Conservation (phyloP, 192 early-diverging fungal species). For the Coemansia sp. region DNA sequence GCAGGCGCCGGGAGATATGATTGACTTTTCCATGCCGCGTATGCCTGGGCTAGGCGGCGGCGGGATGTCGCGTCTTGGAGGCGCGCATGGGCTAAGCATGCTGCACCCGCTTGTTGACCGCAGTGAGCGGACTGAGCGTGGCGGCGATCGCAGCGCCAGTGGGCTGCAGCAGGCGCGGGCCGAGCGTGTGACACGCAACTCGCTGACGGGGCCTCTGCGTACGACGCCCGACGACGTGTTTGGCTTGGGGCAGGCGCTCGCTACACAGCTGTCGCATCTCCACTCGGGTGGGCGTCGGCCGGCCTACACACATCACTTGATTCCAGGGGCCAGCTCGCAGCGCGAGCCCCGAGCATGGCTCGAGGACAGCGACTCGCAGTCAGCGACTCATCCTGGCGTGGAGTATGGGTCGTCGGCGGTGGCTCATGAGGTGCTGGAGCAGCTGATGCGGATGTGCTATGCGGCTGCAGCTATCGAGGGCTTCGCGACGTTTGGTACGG, state of each 20-base stretch:
- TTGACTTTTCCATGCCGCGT: constrained; percentile 32
- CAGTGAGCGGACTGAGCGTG: constrained; percentile 5
- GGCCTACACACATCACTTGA: constrained; percentile 28
- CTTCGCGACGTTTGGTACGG: constrained; percentile 69
- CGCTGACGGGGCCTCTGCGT: constrained; percentile 31
- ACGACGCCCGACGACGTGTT: constrained; percentile 43
- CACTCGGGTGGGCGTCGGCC: constrained; percentile 49
- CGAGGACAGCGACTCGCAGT: not conserved
- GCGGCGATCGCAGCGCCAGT: constrained; percentile 25
- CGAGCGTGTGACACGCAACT: constrained; percentile 43
- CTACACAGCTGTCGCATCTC: constrained; percentile 33
- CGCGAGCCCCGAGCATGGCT: constrained; percentile 9
- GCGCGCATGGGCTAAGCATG: constrained; percentile 36
- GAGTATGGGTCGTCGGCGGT: constrained; percentile 15
- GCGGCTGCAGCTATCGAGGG: constrained; percentile 65
- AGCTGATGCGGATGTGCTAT: constrained; percentile 39
- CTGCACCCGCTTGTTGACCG: constrained; percentile 43
- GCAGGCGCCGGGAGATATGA: constrained; percentile 16
- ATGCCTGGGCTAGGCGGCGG: constrained; percentile 30
- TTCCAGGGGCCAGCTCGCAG: constrained; percentile 29
- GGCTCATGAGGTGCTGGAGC: constrained; percentile 25
- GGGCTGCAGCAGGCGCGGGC: constrained; percentile 42
- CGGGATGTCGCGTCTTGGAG: constrained; percentile 1
- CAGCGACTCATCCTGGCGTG: not conserved
- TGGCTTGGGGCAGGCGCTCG: constrained; percentile 42